A percentile compares a stretch with the other conserved stretches of the same genome.
Conservation (phyloP, 352 stramenopile genomes). For the Pythium chondricola region DNA sequence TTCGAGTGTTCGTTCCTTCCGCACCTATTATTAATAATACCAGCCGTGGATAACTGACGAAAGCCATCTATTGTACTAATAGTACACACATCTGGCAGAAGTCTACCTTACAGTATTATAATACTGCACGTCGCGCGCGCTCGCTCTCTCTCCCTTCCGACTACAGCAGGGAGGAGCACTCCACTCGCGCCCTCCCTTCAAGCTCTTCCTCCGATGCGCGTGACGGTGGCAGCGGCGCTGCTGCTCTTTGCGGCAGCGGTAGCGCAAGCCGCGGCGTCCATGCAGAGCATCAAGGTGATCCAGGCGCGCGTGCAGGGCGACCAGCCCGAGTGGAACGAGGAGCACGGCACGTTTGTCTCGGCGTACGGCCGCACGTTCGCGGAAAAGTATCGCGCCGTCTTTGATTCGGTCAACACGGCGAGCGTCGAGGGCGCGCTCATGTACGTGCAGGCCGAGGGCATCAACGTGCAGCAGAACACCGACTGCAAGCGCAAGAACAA, state of each 20-base stretch:
- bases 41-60: too few relatives aligned
- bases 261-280: slow-evolving; percentile 19
- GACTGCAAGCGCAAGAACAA: slow-evolving; percentile 57
- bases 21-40: too few relatives aligned
- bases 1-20: too few relatives aligned
- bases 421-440: slow-evolving; percentile 71
- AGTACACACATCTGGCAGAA: too few relatives aligned
- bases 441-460: slow-evolving; percentile 78
- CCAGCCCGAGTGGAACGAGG: slow-evolving; percentile 36
- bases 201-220: neutral
- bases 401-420: slow-evolving; percentile 75
- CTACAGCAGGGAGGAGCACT: too few relatives aligned
- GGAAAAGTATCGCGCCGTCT: slow-evolving; percentile 29
- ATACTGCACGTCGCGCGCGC: too few relatives aligned
- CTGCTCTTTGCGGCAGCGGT: neutral
- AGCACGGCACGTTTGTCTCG: slow-evolving; percentile 28
- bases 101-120: too few relatives aligned
- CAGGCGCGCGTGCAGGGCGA: slow-evolving; percentile 53
- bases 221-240: neutral
- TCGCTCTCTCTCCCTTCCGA: too few relatives aligned
- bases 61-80: too few relatives aligned
- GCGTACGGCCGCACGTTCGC: slow-evolving; percentile 36
- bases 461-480: slow-evolving; percentile 34
- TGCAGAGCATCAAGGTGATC: slow-evolving; percentile 38
- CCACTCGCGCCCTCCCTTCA: too few relatives aligned